Base-by-base conservation (phyloP, 2,329 filamentous ascomycete species). In the Sarocladiaceae sp. region DNA sequence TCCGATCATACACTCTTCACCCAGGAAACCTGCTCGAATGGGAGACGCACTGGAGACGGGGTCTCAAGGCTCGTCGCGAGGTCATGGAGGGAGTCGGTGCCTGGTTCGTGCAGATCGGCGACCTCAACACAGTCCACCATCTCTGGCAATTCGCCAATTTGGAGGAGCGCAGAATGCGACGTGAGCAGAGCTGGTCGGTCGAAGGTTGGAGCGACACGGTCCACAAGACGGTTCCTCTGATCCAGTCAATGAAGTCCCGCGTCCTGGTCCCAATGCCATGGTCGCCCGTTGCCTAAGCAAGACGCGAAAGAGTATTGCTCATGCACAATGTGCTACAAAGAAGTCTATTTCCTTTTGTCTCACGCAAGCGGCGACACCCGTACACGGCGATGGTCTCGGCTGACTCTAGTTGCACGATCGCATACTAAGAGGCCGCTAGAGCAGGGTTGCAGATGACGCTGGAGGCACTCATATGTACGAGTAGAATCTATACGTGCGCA, bases 71-170 rank as follows among this genome's bases (percentile, higher is more conserved):
- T 2, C 80, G 93, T 43, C 80, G 89, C 41, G 89, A 97, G 67
- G 91, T 97, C 45, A 98, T 98, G 93, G 93, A 98, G 66, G 93
- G 93, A 12, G 90, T 95, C 1, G 90, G 91, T 24, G 93, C 93
- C 6, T 98, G 93, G 93, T 98, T 98, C 58, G 91, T 96, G 32
- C 93, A 98, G 69, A 91, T 98, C 57, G 93, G 93, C 49, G 91
- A 96, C 44, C 74, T 98, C 51, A 98, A 98, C 70, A 96, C 89
- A 0, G 93, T 98, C 26, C 90, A 98, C 65, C 91, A 97, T 63
- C 76, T 98, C 18, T 98, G 93, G 93, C 93, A 98, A 62, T 98
- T 97, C 71, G 90, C 91, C 54, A 88, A 98, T 64, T 68, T 98
- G 48, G 90, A 97, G 66, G 93, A 97, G 70, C 82, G 93, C 52